phyloP scores from a whole-genome alignment of 305 asterid species.

The Fraxinus platypoda region DNA sequence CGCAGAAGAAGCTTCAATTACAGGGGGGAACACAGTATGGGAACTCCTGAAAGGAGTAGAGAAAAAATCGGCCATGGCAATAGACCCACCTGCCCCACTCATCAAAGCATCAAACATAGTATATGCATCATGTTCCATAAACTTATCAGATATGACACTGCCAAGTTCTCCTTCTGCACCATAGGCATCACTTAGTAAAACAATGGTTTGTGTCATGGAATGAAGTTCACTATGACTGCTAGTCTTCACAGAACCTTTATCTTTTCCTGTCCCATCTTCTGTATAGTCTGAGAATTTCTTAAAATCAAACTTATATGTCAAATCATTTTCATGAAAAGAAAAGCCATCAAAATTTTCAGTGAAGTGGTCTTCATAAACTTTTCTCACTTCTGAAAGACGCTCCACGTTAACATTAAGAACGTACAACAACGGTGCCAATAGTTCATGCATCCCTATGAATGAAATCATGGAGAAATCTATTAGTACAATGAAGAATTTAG shows the following conservation, averaged over 20 bases:
- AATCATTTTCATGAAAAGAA: too few species aligned
- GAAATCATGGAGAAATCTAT: conserved; percentile 23
- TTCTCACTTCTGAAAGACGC: conserved; percentile 76
- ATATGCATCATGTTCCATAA: conserved; percentile 94
- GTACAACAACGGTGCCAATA: conserved; percentile 80
- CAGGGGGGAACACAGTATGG: conserved; percentile 65
- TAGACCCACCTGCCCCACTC: conserved; percentile 80
- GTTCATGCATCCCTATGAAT: conserved; percentile 91
- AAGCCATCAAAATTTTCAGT: conserved; percentile 84
- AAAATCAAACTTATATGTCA: conserved; percentile 72
- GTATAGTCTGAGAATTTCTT: conserved; percentile 69
- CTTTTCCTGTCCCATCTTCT: conserved; percentile 38
- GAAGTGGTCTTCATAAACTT: conserved; percentile 65
- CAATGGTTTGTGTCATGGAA: conserved; percentile 62
- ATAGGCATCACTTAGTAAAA: conserved; percentile 79
- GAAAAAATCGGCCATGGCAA: conserved; percentile 84
- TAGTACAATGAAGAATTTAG: conserved; percentile 16
- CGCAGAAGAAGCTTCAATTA: conserved; percentile 83
- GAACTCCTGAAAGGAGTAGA: conserved; percentile 57
- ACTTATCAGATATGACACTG: conserved; percentile 78
- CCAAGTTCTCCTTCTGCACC: conserved; percentile 99
- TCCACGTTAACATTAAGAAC: conserved; percentile 83
- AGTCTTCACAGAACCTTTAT: conserved; percentile 36
- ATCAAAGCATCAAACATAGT: conserved; percentile 86
- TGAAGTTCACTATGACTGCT: conserved; percentile 61